These are phyloP conservation scores for Colletotrichum orbiculare DNA, from an alignment of 2,329 filamentous ascomycete genomes.

Conservation along the genomic window DNA sequence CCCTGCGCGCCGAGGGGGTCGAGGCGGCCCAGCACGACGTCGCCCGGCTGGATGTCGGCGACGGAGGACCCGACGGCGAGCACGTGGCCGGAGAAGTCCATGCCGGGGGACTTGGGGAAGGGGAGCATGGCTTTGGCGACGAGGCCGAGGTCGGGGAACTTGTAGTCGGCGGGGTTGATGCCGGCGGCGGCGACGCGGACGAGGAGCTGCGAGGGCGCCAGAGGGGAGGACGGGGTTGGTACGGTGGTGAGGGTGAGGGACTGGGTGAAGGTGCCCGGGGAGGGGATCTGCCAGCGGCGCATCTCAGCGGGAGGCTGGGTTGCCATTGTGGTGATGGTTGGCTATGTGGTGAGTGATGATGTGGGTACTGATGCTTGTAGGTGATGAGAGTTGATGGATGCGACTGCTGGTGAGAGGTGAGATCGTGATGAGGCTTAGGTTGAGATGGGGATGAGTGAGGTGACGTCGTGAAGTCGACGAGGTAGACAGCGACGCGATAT, in stretches of 20 bases:
- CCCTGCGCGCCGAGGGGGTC: slow-evolving; percentile 48
- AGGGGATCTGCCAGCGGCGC: slow-evolving; percentile 39
- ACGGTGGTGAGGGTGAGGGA: slow-evolving; percentile 44
- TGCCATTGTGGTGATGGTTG: slow-evolving; percentile 5
- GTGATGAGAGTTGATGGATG: neutral
- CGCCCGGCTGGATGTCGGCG: slow-evolving; percentile 50
- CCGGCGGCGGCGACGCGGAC: slow-evolving; percentile 55
- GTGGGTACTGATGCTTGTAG: neutral
- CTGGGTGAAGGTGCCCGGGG: slow-evolving; percentile 44
- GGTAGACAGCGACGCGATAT: slow-evolving; percentile 19
- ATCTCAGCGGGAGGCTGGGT: slow-evolving; percentile 22
- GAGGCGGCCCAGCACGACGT: slow-evolving; percentile 56
- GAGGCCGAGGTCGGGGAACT: slow-evolving; percentile 54
- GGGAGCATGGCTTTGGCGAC: slow-evolving; percentile 48
- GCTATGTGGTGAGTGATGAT: neutral
- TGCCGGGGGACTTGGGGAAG: slow-evolving; percentile 56
- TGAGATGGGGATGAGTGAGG: slow-evolving; percentile 1
- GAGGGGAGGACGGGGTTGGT: slow-evolving; percentile 40
- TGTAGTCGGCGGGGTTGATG: slow-evolving; percentile 63
- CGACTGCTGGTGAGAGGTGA: neutral
- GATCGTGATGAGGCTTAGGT: neutral
- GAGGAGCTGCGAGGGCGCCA: slow-evolving; percentile 49
- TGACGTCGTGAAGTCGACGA: slow-evolving; percentile 6
- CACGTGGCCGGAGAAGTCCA: slow-evolving; percentile 64
- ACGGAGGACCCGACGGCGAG: slow-evolving; percentile 42